These are phyloP conservation scores for Gonapodya sp. DNA, from an alignment of 192 early-diverging fungal species.

Conservation along the genomic window DNA sequence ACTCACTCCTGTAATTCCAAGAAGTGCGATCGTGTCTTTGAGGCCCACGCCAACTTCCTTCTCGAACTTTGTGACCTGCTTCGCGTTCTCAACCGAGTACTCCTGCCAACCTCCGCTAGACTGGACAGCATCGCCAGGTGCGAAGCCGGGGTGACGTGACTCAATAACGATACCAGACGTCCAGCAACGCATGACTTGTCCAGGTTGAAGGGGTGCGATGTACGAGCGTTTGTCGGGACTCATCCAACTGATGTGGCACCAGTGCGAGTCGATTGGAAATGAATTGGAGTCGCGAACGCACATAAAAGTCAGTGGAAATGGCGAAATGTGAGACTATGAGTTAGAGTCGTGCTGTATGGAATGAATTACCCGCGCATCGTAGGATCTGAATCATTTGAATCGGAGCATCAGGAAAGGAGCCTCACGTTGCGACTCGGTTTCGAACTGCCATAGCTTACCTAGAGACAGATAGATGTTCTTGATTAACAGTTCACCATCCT, in stretches of 20 bases:
- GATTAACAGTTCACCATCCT: neutral
- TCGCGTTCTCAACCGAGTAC: slow-evolving; percentile 1
- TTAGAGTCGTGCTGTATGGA: neutral
- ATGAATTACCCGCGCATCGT: neutral
- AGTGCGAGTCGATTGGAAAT: no score
- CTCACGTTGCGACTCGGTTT: no score
- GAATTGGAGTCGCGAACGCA: no score
- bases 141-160: neutral
- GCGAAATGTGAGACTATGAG: neutral
- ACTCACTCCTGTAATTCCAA: neutral
- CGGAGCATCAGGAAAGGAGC: no score
- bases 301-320: no score
- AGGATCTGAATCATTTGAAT: no score
- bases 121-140: slow-evolving; percentile 3
- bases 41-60: neutral
- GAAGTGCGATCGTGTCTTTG: neutral
- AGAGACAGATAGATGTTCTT: neutral
- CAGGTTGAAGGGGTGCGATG: neutral
- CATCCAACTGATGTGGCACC: slow-evolving; percentile 3
- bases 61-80: neutral
- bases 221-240: neutral
- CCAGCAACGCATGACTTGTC: neutral
- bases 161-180: neutral
- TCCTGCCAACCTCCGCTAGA: neutral
- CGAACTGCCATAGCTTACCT: neutral